Evolutionary conservation across 495 filamentous ascomycete species (phyloP), one percentile per base, ranked within the genome.

Genomic region (Oidiodendron maius): DNA sequence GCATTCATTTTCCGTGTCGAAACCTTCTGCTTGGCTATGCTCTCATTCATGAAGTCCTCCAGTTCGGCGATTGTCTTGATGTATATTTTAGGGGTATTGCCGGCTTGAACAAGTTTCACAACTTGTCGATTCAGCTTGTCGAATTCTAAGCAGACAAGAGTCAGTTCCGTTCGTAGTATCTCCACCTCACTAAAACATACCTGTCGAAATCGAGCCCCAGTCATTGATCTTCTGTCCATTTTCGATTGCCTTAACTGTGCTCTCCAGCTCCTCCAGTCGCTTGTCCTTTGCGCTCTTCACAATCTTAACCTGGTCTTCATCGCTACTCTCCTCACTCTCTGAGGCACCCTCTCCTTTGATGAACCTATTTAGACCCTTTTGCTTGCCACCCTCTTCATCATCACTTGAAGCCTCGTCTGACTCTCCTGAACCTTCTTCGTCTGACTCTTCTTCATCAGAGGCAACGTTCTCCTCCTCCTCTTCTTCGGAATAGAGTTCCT

Each of bases 1-100:
- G 91, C 88, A 67, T 96, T 99, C 91, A 97, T 95, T 77, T 96
- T 97, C 82, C 94, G 95, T 42, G 86, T 84, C 5, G 89, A 84
- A 53, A 91, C 85, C 72, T 97, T 99, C 66, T 95, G 89, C 73
- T 96, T 96, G 59, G 85, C 77, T 48, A 90, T 78, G 13, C 90
- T 84, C 70, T 97, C 94, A 64, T 89, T 90, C 81, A 96, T 86
- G 64, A 86, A 84, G 64, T 96, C 91, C 71, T 99, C 94, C 36
- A 99, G 73, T 58, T 97, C 91, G 52, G 91, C 82, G 57, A 99
- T 82, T 53, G 84, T 80, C 74, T 91, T 90, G 70, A 99, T 78
- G 67, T 96, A 99, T 44, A 86, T 62, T 71, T 91, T 96, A 12
- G 94, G 94, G 23, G 80, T 75, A 55, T 83, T 82, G 49, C 85